phyloP scores from a whole-genome alignment of 176 grass and related monocot genomes.

The Oryza brachyantha region DNA sequence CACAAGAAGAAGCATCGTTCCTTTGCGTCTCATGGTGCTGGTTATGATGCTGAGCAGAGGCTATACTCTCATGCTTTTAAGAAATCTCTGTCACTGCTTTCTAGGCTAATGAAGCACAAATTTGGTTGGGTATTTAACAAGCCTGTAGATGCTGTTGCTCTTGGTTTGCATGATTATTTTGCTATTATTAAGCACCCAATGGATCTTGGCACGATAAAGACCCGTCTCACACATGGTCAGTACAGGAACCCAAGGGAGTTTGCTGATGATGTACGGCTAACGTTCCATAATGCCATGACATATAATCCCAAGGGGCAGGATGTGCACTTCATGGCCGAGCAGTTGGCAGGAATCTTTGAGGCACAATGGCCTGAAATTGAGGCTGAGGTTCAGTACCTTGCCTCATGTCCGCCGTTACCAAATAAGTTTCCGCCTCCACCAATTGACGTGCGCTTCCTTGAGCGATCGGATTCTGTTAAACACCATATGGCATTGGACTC shows the following conservation, averaged over 20 bases:
- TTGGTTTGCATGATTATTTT: constrained; percentile 84
- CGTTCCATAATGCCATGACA: constrained; percentile 92
- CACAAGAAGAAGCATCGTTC: constrained; percentile 58
- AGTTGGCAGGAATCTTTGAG: constrained; percentile 71
- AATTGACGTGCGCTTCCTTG: constrained; percentile 51
- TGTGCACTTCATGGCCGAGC: constrained; percentile 92
- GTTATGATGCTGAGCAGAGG: constrained; percentile 46
- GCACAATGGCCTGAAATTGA: constrained; percentile 75
- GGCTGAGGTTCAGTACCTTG: constrained; percentile 64
- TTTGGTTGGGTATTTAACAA: constrained; percentile 95
- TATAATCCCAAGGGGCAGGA: constrained; percentile 95
- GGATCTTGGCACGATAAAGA: constrained; percentile 92
- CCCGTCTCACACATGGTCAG: constrained; percentile 51
- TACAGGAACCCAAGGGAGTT: constrained; percentile 85
- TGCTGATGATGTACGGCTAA: constrained; percentile 82
- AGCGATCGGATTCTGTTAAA: constrained; percentile 65
- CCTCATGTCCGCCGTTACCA: constrained; percentile 46
- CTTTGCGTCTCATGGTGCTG: constrained; percentile 18
- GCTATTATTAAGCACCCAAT: constrained; percentile 79
- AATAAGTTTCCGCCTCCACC: constrained; percentile 59
- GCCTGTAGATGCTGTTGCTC: constrained; percentile 64
- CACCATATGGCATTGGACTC: constrained; percentile 43
- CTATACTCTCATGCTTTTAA: constrained; percentile 67
- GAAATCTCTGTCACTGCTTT: constrained; percentile 61
- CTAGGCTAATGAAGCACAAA: constrained; percentile 83